These are phyloP conservation scores for Chondrostereum purpureum DNA, from an alignment of 1,284 basidiomycete species.

Conservation along the genomic window DNA sequence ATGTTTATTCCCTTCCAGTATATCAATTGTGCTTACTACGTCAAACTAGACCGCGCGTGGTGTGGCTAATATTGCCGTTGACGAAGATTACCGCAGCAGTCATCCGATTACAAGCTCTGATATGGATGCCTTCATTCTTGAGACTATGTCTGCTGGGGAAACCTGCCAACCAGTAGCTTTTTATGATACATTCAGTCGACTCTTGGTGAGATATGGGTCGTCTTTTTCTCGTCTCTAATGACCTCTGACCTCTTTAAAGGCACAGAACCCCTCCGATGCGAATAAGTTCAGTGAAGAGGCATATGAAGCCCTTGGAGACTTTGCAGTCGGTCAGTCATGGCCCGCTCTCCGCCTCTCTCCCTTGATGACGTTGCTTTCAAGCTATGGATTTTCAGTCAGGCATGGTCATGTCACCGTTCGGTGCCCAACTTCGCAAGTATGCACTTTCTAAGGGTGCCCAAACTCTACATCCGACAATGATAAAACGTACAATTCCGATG, in stretches of 20 bases:
- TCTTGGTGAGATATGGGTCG: not conserved
- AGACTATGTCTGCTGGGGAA: not conserved
- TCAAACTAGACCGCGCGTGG: conserved; percentile 4
- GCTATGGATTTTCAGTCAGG: conserved; percentile 5
- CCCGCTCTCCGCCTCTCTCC: not conserved
- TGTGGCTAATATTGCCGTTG: conserved; percentile 8
- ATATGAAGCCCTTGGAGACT: conserved; percentile 11
- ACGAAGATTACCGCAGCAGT: not conserved
- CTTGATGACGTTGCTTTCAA: not conserved
- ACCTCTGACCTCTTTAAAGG: not conserved
- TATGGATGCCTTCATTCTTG: not conserved
- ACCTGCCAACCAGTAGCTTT: not conserved
- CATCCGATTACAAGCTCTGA: not conserved
- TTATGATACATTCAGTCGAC: not conserved
- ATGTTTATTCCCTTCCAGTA: not conserved
- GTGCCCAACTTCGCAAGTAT: not conserved
- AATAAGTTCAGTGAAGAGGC: conserved; percentile 6
- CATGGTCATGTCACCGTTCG: conserved; percentile 7
- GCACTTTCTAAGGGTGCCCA: not conserved
- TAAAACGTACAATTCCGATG: not conserved
- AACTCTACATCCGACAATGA: not conserved
- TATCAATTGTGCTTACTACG: not conserved
- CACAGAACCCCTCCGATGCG: conserved; percentile 2
- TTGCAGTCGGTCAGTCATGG: conserved; percentile 9
- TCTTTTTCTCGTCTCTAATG: conserved; percentile 4